Percentiles rank a stretch among this genome's conserved stretches.
Conservation (phyloP, 1,139 yeast species). For the Candida sanyaensis region DNA sequence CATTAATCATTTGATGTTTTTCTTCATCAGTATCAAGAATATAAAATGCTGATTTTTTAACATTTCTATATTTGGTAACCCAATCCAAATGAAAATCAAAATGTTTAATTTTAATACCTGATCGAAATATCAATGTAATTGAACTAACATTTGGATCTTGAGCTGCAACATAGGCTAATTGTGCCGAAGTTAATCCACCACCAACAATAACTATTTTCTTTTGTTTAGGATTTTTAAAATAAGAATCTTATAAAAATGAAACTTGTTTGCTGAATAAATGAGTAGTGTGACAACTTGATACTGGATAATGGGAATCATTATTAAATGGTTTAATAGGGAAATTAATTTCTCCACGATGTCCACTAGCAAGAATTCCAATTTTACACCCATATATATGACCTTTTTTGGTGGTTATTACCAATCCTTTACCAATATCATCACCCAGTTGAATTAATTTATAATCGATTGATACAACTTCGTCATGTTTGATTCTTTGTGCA, state of each 20-base stretch:
- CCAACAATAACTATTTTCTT: slow-evolving; percentile 43
- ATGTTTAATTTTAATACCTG: slow-evolving; percentile 46
- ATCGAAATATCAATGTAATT: slow-evolving; percentile 39
- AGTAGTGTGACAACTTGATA: slow-evolving; percentile 45
- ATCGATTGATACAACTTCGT: slow-evolving; percentile 33
- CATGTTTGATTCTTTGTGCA: slow-evolving; percentile 31
- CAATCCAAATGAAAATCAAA: slow-evolving; percentile 54
- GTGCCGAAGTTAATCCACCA: slow-evolving; percentile 53
- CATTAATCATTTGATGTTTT: slow-evolving; percentile 39
- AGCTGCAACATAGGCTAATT: slow-evolving; percentile 44
- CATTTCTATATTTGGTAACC: slow-evolving; percentile 52
- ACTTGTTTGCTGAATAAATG: slow-evolving; percentile 35
- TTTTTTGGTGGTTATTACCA: slow-evolving; percentile 27
- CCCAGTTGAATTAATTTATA: slow-evolving; percentile 31
- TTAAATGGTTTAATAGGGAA: slow-evolving; percentile 32
- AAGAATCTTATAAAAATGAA: slow-evolving; percentile 20
- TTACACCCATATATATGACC: slow-evolving; percentile 35
- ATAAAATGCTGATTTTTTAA: slow-evolving; percentile 45
- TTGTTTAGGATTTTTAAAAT: slow-evolving; percentile 10
- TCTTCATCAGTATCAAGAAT: slow-evolving; percentile 46
- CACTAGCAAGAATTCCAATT: slow-evolving; percentile 41
- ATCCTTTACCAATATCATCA: slow-evolving; percentile 28
- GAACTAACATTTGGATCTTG: slow-evolving; percentile 27
- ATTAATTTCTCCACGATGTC: slow-evolving; percentile 42
- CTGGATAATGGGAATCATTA: slow-evolving; percentile 22